phyloP scores from a whole-genome alignment of 75 land plant species.

The Pinus albicaulis region DNA sequence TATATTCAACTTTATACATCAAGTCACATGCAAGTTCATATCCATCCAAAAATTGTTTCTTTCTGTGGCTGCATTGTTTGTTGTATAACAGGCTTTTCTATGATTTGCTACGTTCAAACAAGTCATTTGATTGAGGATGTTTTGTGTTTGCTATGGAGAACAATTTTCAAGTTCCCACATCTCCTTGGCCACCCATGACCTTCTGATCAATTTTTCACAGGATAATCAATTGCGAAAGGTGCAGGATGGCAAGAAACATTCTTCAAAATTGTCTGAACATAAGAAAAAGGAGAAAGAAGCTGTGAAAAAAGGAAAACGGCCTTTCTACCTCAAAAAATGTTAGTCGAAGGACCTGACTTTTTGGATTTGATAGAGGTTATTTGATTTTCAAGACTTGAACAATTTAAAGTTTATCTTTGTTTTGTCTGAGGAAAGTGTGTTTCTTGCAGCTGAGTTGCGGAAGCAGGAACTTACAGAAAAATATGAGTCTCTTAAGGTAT shows the following conservation, averaged over 20 bases:
- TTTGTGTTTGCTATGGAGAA: too few relatives aligned
- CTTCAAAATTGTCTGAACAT: constrained; percentile 55
- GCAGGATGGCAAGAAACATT: constrained; percentile 23
- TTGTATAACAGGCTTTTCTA: too few relatives aligned
- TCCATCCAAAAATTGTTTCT: too few relatives aligned
- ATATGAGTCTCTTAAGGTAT: constrained; percentile 80
- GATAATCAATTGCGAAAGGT: constrained; percentile 39
- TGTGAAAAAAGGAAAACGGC: constrained; percentile 84
- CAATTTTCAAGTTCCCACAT: too few relatives aligned
- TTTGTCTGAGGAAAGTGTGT: neutral
- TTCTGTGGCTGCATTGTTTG: too few relatives aligned
- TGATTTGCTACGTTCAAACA: too few relatives aligned
- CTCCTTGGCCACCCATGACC: too few relatives aligned
- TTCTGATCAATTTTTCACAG: constrained; percentile 6
- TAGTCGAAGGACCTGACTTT: constrained; percentile 6
- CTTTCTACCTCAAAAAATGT: constrained; percentile 90
- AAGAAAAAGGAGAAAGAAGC: constrained; percentile 83
- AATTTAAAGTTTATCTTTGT: neutral
- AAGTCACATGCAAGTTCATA: too few relatives aligned
- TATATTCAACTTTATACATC: too few relatives aligned
- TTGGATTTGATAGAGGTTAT: neutral
- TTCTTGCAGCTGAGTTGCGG: constrained; percentile 78
- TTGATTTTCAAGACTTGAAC: neutral
- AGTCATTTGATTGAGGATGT: too few relatives aligned
- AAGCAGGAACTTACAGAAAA: constrained; percentile 64